phyloP scores from a whole-genome alignment of 1,139 yeast genomes.

The Pichia sp. region DNA sequence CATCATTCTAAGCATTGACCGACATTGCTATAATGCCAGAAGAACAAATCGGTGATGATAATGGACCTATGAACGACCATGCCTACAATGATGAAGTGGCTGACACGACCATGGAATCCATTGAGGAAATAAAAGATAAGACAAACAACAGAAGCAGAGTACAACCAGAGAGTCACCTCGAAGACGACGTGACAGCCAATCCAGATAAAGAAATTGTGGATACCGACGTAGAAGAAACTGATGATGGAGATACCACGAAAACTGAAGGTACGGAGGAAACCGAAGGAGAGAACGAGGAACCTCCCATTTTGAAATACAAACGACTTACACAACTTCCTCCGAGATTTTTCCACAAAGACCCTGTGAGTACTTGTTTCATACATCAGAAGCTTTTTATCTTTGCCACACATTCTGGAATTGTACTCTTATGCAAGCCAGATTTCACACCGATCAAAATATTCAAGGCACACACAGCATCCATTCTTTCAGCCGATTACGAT shows the following conservation, averaged over 20 bases:
- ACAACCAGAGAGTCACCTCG: slow-evolving; percentile 21
- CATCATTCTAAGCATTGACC: neutral
- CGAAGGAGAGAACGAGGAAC: slow-evolving; percentile 48
- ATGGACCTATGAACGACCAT: slow-evolving; percentile 1
- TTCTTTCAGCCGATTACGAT: slow-evolving; percentile 67
- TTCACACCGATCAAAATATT: slow-evolving; percentile 61
- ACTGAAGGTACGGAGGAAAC: slow-evolving; percentile 20
- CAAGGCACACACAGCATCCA: slow-evolving; percentile 82
- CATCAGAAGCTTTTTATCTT: slow-evolving; percentile 61
- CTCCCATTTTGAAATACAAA: slow-evolving; percentile 73
- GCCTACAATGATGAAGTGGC: slow-evolving; percentile 18
- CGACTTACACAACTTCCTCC: slow-evolving; percentile 63
- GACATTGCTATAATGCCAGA: neutral
- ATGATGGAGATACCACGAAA: slow-evolving; percentile 15
- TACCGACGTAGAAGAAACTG: slow-evolving; percentile 14
- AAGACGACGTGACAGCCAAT: slow-evolving; percentile 23
- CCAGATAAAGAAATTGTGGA: slow-evolving; percentile 4
- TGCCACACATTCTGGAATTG: slow-evolving; percentile 85
- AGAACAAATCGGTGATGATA: neutral
- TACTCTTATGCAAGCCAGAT: slow-evolving; percentile 62
- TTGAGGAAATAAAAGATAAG: slow-evolving; percentile 1
- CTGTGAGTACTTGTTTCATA: slow-evolving; percentile 65
- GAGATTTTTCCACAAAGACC: slow-evolving; percentile 66
- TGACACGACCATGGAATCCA: slow-evolving; percentile 3
- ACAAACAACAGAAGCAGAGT: neutral